Percentiles rank a stretch among this genome's conserved stretches.
Evolutionary conservation across 2,329 filamentous ascomycete genomes (phyloP).

Genomic region (Claviceps sorghi): DNA sequence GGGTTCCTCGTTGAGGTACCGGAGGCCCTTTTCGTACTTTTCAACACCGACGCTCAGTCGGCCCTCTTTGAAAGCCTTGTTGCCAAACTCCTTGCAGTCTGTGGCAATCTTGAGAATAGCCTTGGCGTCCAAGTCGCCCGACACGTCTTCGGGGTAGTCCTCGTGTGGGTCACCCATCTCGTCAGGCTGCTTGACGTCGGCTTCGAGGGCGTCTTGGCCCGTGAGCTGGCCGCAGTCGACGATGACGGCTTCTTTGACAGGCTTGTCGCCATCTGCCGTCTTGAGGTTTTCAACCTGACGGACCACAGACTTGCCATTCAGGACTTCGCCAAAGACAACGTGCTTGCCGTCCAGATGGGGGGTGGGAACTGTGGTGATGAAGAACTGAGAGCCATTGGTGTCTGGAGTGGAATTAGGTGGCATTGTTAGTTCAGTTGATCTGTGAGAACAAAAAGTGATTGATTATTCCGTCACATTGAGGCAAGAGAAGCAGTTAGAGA

Average conservation of each 20-base stretch:
- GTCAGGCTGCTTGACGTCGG: conserved; percentile 57
- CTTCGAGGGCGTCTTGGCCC: conserved; percentile 51
- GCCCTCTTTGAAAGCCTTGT: conserved; percentile 75
- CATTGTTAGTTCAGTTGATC: conserved; percentile 3
- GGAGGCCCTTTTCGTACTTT: conserved; percentile 89
- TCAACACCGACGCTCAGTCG: conserved; percentile 57
- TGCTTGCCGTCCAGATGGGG: conserved; percentile 93
- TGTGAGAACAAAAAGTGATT: background rate
- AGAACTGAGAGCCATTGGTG: conserved; percentile 97
- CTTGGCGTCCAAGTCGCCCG: conserved; percentile 44
- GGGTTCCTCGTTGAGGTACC: conserved; percentile 78
- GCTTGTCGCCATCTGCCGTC: conserved; percentile 66
- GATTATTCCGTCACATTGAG: background rate
- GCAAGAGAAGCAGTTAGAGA: background rate
- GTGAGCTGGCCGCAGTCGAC: conserved; percentile 73
- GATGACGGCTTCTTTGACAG: conserved; percentile 57
- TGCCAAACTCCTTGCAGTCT: conserved; percentile 83
- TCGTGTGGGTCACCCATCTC: conserved; percentile 81
- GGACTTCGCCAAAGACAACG: conserved; percentile 90
- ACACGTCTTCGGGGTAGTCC: conserved; percentile 84
- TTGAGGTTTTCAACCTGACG: conserved; percentile 77
- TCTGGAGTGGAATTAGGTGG: conserved; percentile 27
- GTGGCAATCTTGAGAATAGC: conserved; percentile 65
- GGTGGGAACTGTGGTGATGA: conserved; percentile 89
- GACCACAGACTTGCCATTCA: conserved; percentile 81